Conservation (phyloP, 1,284 basidiomycete genomes). For the Sanghuangporus sanghuang region DNA sequence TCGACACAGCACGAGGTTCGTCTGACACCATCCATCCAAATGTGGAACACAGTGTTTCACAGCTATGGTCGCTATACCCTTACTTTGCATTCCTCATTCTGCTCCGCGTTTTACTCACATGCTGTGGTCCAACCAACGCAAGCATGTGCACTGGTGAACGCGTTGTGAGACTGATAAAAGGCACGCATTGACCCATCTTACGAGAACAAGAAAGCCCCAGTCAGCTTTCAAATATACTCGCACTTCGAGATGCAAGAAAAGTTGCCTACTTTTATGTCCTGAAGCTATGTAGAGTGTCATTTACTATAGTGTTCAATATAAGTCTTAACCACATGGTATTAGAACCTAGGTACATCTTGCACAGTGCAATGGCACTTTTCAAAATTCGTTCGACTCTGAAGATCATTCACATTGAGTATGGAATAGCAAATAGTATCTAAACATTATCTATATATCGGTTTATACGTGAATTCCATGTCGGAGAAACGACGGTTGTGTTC, state of each 20-base stretch:
- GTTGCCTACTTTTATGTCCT: no score
- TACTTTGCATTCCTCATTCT: slow-evolving; percentile 82
- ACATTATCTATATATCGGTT: no score
- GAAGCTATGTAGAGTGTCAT: no score
- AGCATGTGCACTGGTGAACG: slow-evolving; percentile 59
- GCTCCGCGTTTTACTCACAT: slow-evolving; percentile 90
- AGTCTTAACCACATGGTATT: no score
- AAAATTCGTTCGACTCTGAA: no score
- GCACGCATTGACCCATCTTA: slow-evolving; percentile 64
- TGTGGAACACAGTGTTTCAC: slow-evolving; percentile 17
- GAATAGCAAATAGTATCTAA: no score
- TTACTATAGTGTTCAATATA: no score
- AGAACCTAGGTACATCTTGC: no score
- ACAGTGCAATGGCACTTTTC: no score
- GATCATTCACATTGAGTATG: no score
- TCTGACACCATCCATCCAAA: slow-evolving; percentile 30
- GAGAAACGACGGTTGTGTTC: no score
- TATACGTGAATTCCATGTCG: no score
- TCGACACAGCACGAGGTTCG: slow-evolving; percentile 28
- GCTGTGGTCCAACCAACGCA: slow-evolving; percentile 77
- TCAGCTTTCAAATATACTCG: not conserved
- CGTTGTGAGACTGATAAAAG: slow-evolving; percentile 89
- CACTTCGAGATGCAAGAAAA: not conserved
- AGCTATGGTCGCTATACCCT: slow-evolving; percentile 24
- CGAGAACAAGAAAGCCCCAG: slow-evolving; percentile 73